A percentile compares a stretch with the other conserved stretches of the same genome.
phyloP scores from a whole-genome alignment of 768 basidiomycete genomes.

The Amanita rimosa region DNA sequence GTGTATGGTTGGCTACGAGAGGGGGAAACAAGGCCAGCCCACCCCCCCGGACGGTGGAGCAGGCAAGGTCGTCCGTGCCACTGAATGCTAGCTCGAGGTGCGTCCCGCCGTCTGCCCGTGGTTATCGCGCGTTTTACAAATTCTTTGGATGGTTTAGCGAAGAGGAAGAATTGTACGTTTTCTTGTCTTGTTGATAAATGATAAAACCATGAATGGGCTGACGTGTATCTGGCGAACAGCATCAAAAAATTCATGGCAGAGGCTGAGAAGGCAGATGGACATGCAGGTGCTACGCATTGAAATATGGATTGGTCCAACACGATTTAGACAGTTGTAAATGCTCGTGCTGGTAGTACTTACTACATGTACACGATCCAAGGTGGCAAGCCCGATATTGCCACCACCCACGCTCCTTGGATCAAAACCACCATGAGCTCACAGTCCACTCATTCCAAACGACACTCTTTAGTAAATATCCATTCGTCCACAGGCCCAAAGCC shows the following conservation, averaged over 20 bases:
- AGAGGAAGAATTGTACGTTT: slow-evolving; percentile 75
- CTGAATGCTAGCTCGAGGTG: slow-evolving; percentile 60
- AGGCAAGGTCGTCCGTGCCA: slow-evolving; percentile 55
- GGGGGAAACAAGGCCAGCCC: slow-evolving; percentile 38
- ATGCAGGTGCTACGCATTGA: slow-evolving; percentile 29
- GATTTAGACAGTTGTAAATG: background rate
- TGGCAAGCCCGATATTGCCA: background rate
- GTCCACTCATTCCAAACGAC: slow-evolving; percentile 15
- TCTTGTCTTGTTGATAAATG: background rate
- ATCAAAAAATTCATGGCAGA: slow-evolving; percentile 73
- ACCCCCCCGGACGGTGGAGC: slow-evolving; percentile 31
- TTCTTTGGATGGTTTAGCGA: slow-evolving; percentile 37
- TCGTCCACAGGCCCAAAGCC: slow-evolving; percentile 22
- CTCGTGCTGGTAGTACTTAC: background rate
- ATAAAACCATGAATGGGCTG: slow-evolving; percentile 15
- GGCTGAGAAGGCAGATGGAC: slow-evolving; percentile 59
- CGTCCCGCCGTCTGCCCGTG: slow-evolving; percentile 13
- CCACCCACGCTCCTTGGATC: background rate
- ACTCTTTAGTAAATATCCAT: slow-evolving; percentile 17
- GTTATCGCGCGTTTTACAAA: slow-evolving; percentile 2
- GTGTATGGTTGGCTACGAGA: slow-evolving; percentile 39
- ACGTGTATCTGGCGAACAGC: slow-evolving; percentile 26
- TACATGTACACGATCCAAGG: background rate
- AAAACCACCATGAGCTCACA: slow-evolving; percentile 4
- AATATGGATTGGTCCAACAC: background rate